Evolutionary conservation across 805 yeast species (phyloP).

Genomic region (Phaffomyces opuntiae): DNA sequence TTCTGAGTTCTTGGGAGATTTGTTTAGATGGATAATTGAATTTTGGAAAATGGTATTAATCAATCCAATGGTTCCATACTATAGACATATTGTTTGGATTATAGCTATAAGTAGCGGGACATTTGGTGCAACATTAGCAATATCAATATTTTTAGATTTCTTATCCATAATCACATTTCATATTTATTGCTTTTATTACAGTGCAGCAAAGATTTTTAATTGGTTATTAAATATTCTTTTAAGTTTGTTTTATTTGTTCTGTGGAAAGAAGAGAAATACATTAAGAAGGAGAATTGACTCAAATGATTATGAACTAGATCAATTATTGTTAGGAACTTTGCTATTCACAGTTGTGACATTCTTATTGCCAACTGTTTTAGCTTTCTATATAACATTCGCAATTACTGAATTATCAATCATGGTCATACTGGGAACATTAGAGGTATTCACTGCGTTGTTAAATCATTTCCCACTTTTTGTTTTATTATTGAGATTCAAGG

Average conservation of each 20-base stretch:
- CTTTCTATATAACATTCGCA: conserved; percentile 75
- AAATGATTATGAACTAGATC: conserved; percentile 79
- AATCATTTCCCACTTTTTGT: conserved; percentile 89
- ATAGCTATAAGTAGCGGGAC: conserved; percentile 29
- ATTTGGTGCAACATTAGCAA: conserved; percentile 62
- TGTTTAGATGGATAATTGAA: conserved; percentile 77
- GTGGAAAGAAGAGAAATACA: conserved; percentile 84
- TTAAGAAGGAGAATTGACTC: conserved; percentile 82
- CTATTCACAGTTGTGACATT: conserved; percentile 74
- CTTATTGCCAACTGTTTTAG: conserved; percentile 78
- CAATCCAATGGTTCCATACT: conserved; percentile 21
- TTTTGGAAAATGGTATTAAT: conserved; percentile 43
- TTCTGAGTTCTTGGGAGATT: conserved; percentile 77
- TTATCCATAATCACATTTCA: conserved; percentile 61
- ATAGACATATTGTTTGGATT: conserved; percentile 28
- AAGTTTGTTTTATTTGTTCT: conserved; percentile 75
- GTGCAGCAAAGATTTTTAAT: conserved; percentile 71
- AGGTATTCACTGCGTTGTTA: conserved; percentile 52
- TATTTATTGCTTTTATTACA: conserved; percentile 66
- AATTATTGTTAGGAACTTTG: conserved; percentile 80
- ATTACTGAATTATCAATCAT: conserved; percentile 47
- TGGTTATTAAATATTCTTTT: conserved; percentile 63
- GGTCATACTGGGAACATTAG: conserved; percentile 42
- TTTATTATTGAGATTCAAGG: conserved; percentile 68
- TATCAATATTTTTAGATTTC: conserved; percentile 62